Evolutionary conservation across 805 yeast genomes (phyloP), one percentile per base, ranked within the genome.

Genomic region (Kluyveromyces starmeri): DNA sequence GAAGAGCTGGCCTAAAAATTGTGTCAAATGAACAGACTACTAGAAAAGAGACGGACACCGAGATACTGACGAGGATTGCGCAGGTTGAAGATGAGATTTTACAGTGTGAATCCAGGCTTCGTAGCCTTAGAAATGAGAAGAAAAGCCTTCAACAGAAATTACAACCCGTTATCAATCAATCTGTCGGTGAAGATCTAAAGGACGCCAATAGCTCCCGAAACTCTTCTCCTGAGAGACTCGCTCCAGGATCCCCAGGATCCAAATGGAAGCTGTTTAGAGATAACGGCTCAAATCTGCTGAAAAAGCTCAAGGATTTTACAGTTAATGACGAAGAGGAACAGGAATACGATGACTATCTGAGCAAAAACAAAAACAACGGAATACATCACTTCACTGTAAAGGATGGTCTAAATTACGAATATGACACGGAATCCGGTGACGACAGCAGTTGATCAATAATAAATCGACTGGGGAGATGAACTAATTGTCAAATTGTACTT

Each of bases 251-350:
- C 15, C 16, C 37, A 13, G 28, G n/a, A 18, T 28, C 32, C 7
- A 35, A 21, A 23, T 28, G 27, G 27, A 24, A 35, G n/a, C 27
- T 13, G 25, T 28, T 18, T 15, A 35, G 24, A 26, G 25, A 26
- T 9, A 30, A 30, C 16, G 33, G 33, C 3, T 20, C 23, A 6
- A 20, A 20, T 12, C 17, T 54, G 4, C 39, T 47, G 20, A 42
- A 45, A 25, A 52, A 55, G 32, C 53, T 58, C 37, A 55, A 51
- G 20, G 65, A 59, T 10, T 46, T 60, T 32, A 47, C 48, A 2
- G 51, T 53, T 8, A 50, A 53, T 15, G 57, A 46, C 26, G 53
- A 47, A 6, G 50, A 52, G 27, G 48, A 49, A 29, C 53, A 53
- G 24, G 55, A 50, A 28, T 53, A 52, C 25, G 58, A 53, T 38